A percentile compares a stretch with the other conserved stretches of the same genome.
Evolutionary conservation across 2,329 filamentous ascomycete genomes (phyloP).

Genomic region (Gremmenia infestans): DNA sequence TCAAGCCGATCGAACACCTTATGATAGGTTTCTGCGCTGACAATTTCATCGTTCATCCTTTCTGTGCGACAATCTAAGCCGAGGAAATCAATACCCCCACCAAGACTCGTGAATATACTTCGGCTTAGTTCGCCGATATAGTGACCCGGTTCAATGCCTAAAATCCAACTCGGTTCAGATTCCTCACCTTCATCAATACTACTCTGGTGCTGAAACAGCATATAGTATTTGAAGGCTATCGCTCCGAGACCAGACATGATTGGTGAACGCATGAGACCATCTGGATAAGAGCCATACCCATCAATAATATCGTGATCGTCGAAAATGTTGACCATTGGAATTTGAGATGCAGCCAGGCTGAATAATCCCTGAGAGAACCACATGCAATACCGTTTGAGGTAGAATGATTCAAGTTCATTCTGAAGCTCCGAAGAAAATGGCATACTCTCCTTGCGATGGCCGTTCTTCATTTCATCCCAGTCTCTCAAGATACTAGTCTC

Average conservation of each 20-base stretch:
- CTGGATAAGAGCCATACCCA: constrained; percentile 88
- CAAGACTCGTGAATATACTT: constrained; percentile 80
- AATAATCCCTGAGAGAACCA: constrained; percentile 98
- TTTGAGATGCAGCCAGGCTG: constrained; percentile 86
- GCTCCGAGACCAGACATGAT: constrained; percentile 87
- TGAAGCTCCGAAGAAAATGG: constrained; percentile 80
- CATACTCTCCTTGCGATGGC: constrained; percentile 70
- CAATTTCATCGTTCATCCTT: constrained; percentile 73
- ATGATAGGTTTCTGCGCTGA: constrained; percentile 78
- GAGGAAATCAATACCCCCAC: constrained; percentile 72
- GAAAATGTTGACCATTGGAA: constrained; percentile 98
- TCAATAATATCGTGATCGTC: constrained; percentile 92
- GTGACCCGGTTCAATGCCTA: constrained; percentile 74
- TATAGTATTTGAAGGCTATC: constrained; percentile 96
- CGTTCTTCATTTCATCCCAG: constrained; percentile 79
- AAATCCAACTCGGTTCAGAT: constrained; percentile 85
- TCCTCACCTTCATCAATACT: constrained; percentile 72
- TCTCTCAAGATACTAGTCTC: constrained; percentile 72
- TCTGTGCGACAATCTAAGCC: constrained; percentile 91
- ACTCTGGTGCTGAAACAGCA: constrained; percentile 97
- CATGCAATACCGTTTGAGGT: constrained; percentile 79
- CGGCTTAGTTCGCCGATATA: constrained; percentile 86
- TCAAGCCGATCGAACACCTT: constrained; percentile 82
- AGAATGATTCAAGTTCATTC: constrained; percentile 82
- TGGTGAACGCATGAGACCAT: constrained; percentile 84